Percentiles rank a stretch among this genome's conserved stretches.
Evolutionary conservation across 208 protist genomes (phyloP).

Genomic region (Trypanosomatidae sp.): DNA sequence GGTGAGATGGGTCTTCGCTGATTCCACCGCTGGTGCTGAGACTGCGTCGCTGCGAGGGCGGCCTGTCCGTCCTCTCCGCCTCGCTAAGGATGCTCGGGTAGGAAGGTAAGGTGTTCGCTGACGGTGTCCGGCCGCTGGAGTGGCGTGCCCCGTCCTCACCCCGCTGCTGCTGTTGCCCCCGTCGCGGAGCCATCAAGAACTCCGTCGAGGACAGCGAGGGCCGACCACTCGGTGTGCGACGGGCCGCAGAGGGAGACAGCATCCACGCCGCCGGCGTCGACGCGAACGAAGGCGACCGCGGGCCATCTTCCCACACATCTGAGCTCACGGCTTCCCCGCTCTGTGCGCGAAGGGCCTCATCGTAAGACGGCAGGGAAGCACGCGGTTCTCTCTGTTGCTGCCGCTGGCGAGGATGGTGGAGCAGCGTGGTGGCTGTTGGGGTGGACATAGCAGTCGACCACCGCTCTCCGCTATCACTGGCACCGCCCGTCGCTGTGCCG

Average conservation of each 20-base stretch:
- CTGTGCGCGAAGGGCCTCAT: too few relatives aligned
- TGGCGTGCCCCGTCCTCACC: too few relatives aligned
- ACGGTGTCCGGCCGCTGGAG: too few relatives aligned
- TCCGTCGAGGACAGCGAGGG: constrained; percentile 15
- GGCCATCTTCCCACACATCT: too few relatives aligned
- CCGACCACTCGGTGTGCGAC: constrained; percentile 18
- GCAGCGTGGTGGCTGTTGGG: background rate
- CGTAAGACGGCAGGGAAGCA: background rate
- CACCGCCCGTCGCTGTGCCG: background rate
- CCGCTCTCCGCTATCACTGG: constrained; percentile 15
- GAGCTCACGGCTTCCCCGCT: too few relatives aligned
- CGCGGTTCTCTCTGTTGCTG: background rate
- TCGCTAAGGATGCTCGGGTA: too few relatives aligned
- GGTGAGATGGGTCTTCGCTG: too few relatives aligned
- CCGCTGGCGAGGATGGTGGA: background rate
- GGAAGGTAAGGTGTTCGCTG: background rate
- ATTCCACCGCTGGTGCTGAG: background rate
- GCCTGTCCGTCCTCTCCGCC: too few relatives aligned
- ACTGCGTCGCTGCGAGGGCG: too few relatives aligned
- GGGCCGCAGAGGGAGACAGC: background rate
- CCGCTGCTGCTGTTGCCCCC: too few relatives aligned
- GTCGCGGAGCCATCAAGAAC: constrained; percentile 7
- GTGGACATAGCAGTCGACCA: constrained; percentile 12
- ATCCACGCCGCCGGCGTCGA: background rate
- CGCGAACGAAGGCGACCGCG: constrained; percentile 4